These are phyloP conservation scores for Notholithocarpus densiflorus DNA, from an alignment of 306 rosid species.

Conservation along the genomic window DNA sequence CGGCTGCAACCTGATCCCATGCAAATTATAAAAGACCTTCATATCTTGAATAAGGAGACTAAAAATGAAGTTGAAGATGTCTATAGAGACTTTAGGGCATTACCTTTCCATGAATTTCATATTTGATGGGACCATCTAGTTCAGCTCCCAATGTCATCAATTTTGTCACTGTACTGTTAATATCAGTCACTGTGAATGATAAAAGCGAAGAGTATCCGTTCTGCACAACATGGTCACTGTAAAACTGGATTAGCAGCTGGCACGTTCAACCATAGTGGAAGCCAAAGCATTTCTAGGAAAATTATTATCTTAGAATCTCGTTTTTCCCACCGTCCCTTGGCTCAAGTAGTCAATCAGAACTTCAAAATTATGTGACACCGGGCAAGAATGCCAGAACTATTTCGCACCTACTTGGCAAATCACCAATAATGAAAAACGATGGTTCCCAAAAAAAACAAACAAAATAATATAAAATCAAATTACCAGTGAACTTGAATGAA, in stretches of 20 bases:
- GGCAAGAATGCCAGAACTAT: background rate
- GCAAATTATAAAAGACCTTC: slow-evolving; percentile 16
- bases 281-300: background rate
- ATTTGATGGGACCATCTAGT: too few species aligned
- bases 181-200: too few species aligned
- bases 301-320: background rate
- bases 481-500: background rate
- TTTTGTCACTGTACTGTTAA: too few species aligned
- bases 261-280: slow-evolving; percentile 9
- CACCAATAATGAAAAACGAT: background rate
- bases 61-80: background rate
- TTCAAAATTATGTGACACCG: background rate
- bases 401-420: background rate
- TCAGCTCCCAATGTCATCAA: too few species aligned
- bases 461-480: background rate
- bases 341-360: background rate
- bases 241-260: slow-evolving; percentile 25
- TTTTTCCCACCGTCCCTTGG: background rate
- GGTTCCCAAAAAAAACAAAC: too few species aligned
- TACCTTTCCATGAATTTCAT: too few species aligned
- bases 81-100: background rate
- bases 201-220: too few species aligned
- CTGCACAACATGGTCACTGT: slow-evolving; percentile 62
- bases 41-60: background rate
- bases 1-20: slow-evolving; percentile 65